Evolutionary conservation across 148 eudicot species (phyloP).

Genomic region (Chenopodium berlandieri): DNA sequence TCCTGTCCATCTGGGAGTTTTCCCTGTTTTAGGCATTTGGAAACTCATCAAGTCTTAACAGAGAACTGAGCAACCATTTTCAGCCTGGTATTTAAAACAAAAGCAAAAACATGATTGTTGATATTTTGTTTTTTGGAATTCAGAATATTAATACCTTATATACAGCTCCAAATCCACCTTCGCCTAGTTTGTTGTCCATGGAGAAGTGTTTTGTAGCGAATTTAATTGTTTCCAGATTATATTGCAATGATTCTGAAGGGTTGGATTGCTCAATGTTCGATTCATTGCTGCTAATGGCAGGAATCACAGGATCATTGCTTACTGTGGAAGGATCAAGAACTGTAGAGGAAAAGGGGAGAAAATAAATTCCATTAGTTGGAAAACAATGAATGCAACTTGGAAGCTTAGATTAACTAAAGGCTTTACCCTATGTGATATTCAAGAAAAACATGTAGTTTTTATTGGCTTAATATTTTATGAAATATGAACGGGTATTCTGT

Average conservation of each 20-base stretch:
- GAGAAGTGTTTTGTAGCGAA: constrained; percentile 22
- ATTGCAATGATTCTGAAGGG: constrained; percentile 1
- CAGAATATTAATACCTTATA: constrained; percentile 17
- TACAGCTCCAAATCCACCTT: constrained; percentile 34
- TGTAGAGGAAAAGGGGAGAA: not conserved
- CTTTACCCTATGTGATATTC: not conserved
- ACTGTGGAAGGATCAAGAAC: not conserved
- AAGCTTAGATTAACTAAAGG: not conserved
- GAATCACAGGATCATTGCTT: not conserved
- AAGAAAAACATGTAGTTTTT: not conserved
- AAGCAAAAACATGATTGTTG: no score
- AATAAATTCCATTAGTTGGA: not conserved
- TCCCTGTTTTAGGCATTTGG: constrained; percentile 7
- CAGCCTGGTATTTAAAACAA: not conserved
- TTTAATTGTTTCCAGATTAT: constrained; percentile 3
- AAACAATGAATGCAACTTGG: not conserved
- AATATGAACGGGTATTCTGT: not conserved
- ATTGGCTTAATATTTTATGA: not conserved
- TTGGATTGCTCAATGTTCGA: not conserved
- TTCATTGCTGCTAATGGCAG: not conserved
- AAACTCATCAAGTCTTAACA: not conserved
- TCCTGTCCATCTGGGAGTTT: constrained; percentile 19
- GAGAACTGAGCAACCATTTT: not conserved
- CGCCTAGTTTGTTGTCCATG: constrained; percentile 14
- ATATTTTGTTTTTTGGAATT: not conserved